Conservation (phyloP, 352 stramenopile genomes). For the Globisporangium viniferum region DNA sequence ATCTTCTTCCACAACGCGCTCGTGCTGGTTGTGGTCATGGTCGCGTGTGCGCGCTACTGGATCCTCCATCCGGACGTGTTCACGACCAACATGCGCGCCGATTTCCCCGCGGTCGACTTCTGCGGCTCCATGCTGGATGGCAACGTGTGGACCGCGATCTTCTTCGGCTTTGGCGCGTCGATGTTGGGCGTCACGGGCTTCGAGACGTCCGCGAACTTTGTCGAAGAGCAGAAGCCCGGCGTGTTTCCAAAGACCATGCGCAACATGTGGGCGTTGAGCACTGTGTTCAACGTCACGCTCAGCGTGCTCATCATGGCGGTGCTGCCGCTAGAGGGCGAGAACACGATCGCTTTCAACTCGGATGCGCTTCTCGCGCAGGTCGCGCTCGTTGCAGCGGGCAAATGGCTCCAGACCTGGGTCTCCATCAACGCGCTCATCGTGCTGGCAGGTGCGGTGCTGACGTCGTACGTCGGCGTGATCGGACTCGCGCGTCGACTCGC, state of each 20-base stretch:
- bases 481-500: conserved; percentile 69
- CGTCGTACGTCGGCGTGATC: conserved; percentile 76
- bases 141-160: conserved; percentile 47
- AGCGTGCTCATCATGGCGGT: conserved; percentile 65
- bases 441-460: conserved; percentile 78
- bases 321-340: conserved; percentile 50
- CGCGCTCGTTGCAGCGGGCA: conserved; percentile 33
- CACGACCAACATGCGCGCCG: conserved; percentile 52
- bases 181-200: conserved; percentile 90
- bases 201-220: conserved; percentile 83
- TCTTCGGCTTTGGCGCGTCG: conserved; percentile 69
- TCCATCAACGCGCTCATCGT: conserved; percentile 85
- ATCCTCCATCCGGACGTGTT: conserved; percentile 52
- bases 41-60: conserved; percentile 50
- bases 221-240: conserved; percentile 68
- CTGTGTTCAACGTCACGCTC: conserved; percentile 83
- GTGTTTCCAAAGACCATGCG: conserved; percentile 17
- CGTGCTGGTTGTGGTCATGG: conserved; percentile 55
- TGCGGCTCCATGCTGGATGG: conserved; percentile 38
- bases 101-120: conserved; percentile 59
- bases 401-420: conserved; percentile 50
- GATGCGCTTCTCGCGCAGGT: conserved; percentile 71
- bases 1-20: conserved; percentile 83
- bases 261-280: conserved; percentile 58
- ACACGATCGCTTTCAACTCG: conserved; percentile 56